Evolutionary conservation across 441 rosid species (phyloP).

Genomic region (Theobroma grandiflorum): DNA sequence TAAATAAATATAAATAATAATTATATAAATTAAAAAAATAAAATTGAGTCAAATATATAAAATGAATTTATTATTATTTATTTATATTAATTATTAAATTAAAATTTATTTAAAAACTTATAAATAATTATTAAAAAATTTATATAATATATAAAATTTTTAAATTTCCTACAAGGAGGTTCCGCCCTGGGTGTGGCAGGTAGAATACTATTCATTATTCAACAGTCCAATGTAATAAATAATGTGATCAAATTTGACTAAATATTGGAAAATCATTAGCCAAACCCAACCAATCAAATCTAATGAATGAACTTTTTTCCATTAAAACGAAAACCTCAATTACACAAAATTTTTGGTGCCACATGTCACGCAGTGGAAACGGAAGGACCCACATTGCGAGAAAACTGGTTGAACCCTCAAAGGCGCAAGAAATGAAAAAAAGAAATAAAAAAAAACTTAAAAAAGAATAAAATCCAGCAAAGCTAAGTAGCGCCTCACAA

Average conservation of each 20-base stretch:
- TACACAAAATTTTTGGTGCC: background rate
- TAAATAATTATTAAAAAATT: no score
- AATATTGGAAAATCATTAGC: background rate
- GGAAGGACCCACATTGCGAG: background rate
- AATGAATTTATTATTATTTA: no score
- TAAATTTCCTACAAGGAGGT: no score
- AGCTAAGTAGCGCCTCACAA: background rate
- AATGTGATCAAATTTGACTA: background rate
- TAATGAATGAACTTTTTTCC: background rate
- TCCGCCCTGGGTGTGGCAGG: no score
- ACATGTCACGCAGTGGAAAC: background rate
- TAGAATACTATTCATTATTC: no score
- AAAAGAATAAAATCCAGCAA: constrained; percentile 6
- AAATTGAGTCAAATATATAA: no score
- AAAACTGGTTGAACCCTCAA: background rate
- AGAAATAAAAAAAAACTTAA: background rate
- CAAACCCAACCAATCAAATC: background rate
- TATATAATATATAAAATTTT: no score
- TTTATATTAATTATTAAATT: no score
- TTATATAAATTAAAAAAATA: no score
- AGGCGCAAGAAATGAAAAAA: background rate
- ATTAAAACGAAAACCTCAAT: background rate
- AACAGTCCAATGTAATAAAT: no score
- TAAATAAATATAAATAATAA: no score
- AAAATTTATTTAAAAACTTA: no score